Evolutionary conservation across 208 protist species (phyloP).

Genomic region (Acanthamoeba quina): DNA sequence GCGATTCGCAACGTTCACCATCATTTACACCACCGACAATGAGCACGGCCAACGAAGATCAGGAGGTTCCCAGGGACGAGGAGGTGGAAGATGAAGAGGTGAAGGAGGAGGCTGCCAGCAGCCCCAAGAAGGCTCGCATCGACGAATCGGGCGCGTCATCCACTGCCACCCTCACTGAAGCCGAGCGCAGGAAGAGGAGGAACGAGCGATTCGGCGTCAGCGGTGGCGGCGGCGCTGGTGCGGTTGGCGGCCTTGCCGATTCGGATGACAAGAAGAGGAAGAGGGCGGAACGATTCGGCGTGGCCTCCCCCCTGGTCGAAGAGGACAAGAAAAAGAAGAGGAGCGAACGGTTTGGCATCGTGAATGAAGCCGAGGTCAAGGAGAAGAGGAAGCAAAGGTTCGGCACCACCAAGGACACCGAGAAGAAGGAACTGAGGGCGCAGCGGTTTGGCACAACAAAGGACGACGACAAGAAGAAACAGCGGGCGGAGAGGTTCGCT

Average conservation of each 20-base stretch:
- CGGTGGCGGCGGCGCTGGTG: background rate
- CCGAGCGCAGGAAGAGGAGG: background rate
- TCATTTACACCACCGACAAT: background rate
- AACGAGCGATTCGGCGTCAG: background rate
- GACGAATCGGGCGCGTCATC: background rate
- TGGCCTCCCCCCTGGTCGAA: background rate
- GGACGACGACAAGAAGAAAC: slow-evolving; percentile 22
- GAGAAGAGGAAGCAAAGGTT: slow-evolving; percentile 12
- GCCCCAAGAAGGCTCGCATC: background rate
- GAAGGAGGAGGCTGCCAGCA: background rate
- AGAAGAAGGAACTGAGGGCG: background rate
- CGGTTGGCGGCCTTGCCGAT: background rate
- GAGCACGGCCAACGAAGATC: background rate
- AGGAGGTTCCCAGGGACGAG: background rate
- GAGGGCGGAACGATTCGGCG: slow-evolving; percentile 3
- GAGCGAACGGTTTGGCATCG: slow-evolving; percentile 10
- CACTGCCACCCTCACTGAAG: background rate
- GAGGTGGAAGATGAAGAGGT: background rate
- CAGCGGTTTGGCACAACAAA: slow-evolving; percentile 1
- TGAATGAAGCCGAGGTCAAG: background rate
- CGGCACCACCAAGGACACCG: background rate
- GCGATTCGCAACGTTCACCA: too few relatives aligned
- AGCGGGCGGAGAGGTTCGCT: slow-evolving; percentile 25
- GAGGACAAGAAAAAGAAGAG: slow-evolving; percentile 21
- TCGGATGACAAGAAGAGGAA: background rate